phyloP scores from a whole-genome alignment of 2,329 filamentous ascomycete genomes.

The Aspergillus sp. region DNA sequence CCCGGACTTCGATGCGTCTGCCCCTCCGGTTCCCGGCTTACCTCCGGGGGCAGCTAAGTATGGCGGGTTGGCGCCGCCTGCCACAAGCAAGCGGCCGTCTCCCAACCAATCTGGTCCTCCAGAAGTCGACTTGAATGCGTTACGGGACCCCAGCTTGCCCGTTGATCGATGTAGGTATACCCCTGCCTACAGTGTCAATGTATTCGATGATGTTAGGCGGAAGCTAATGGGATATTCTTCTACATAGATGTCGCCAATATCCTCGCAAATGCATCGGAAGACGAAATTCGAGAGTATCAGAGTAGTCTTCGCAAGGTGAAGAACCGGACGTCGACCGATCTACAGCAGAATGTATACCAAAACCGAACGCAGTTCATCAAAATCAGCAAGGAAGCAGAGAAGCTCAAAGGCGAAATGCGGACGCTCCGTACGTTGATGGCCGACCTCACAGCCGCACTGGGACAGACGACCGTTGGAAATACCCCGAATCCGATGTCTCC shows the following conservation, averaged over 20 bases:
- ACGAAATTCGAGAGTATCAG: slow-evolving; percentile 78
- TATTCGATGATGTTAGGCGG: slow-evolving; percentile 3
- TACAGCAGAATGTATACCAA: slow-evolving; percentile 93
- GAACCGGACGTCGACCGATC: slow-evolving; percentile 66
- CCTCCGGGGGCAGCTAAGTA: slow-evolving; percentile 54
- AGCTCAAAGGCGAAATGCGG: slow-evolving; percentile 92
- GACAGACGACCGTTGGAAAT: slow-evolving; percentile 37
- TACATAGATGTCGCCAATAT: slow-evolving; percentile 48
- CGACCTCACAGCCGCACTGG: slow-evolving; percentile 68
- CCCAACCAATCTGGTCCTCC: slow-evolving; percentile 53
- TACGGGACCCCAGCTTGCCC: slow-evolving; percentile 70
- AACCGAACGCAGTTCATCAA: slow-evolving; percentile 98
- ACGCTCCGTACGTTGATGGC: slow-evolving; percentile 84
- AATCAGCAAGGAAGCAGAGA: slow-evolving; percentile 98
- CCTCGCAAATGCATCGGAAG: slow-evolving; percentile 75
- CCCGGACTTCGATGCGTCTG: slow-evolving; percentile 55
- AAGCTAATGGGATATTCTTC: slow-evolving; percentile 8
- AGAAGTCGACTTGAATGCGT: slow-evolving; percentile 63
- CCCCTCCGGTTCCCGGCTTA: slow-evolving; percentile 62
- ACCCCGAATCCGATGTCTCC: slow-evolving; percentile 48
- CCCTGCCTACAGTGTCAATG: background rate
- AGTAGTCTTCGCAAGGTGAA: slow-evolving; percentile 67
- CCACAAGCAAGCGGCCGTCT: slow-evolving; percentile 41
- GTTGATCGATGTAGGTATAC: slow-evolving; percentile 63
- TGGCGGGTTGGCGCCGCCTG: slow-evolving; percentile 38